Base-by-base conservation (phyloP, 208 protist genomes). In the Novymonas esmeraldas region DNA sequence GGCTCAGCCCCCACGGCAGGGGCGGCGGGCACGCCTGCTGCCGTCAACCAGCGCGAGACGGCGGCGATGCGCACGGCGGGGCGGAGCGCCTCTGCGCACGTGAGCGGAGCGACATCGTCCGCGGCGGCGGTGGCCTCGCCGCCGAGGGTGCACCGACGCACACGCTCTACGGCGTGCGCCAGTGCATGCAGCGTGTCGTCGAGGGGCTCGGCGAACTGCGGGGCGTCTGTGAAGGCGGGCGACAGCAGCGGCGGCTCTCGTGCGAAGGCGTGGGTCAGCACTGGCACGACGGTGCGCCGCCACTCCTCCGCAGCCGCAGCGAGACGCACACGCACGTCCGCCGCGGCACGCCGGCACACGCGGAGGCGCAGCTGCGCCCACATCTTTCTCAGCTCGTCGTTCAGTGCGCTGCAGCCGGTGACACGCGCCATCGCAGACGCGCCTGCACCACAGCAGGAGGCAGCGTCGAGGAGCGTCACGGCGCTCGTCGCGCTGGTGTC, bases 191-290 rank as follows among this genome's bases (percentile, higher is more conserved):
- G 46, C 41, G 57, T 38, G 22, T 39, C 6, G 42, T 60, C 33
- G 2, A 70, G 22, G 20, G 57, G 38, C 6, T 51, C 51, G 13
- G 44, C 56, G 44, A 77, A 65, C n/a, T 61, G 20, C n/a, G 59
- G 6, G 20, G 62, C 22, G 6, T 31, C 62, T 34, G 49, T 36
- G 18, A 66, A 68, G 14, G 41, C 31, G 13, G 50, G 31, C 9
- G 66, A 66, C 14, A 74, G 60, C 41, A 66, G 59, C n/a, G 65
- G 46, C 13, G 73, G 73, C 61, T 79, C 73, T 6, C 48, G 60
- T 1, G 65, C 44, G 34, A 74, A 64, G 20, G 60, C 66, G 13
- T 48, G 60, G 13, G 42, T 39, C 24, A 79, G 60, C 33, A 60
- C 60, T 24, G 51, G 60, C 14, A n/a, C 38, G 3, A 79, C 73